Base-by-base conservation (phyloP, 768 basidiomycete species). In the Cystofilobasidium bisporidii region DNA sequence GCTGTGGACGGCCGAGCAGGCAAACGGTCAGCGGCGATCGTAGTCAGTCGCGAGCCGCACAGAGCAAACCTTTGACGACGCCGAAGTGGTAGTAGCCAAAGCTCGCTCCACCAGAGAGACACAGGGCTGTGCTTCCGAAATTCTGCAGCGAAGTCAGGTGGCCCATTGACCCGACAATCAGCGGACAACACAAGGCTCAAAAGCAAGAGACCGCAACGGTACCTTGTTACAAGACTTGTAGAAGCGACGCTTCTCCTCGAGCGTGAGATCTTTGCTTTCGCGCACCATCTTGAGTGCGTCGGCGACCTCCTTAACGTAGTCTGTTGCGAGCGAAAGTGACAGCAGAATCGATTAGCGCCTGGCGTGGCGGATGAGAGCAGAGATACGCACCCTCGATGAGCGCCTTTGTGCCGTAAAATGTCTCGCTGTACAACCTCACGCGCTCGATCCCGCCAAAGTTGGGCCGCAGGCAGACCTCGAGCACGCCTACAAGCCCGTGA, bases 381-480 rank as follows among this genome's bases (percentile, higher is more conserved):
- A n/a, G 30, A 40, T 32, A 72, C 82, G 72, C 71, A 88, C 89
- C 81, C 81, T 97, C 92, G 67, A 98, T 87, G 15, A 91, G 75
- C 64, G 86, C 82, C 77, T 99, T 99, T 2, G 91, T 94, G 1
- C 92, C 92, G 53, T 86, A 82, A 76, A 89, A 98, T 0, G 91
- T 93, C 90, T 94, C 91, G 77, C 88, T 90, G 74, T 96, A 97
- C 30, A 98, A 78, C 74, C 91, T 85, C 14, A 86, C 77, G 41
- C 88, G 89, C 78, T 96, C 93, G 4, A 89, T 85, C 0, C 89
- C 96, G 18, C 89, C 96, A 79, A 97, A 99, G 76, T 96, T 97
- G 28, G 85, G 83, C 63, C 92, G 82, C 53, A 97, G 82, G 71
- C 90, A 96, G 0, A 90, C 89, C 73, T 94, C 91, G 41, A 99